Evolutionary conservation across 164 flowering plant genomes (phyloP).

Genomic region (Piper longum): DNA sequence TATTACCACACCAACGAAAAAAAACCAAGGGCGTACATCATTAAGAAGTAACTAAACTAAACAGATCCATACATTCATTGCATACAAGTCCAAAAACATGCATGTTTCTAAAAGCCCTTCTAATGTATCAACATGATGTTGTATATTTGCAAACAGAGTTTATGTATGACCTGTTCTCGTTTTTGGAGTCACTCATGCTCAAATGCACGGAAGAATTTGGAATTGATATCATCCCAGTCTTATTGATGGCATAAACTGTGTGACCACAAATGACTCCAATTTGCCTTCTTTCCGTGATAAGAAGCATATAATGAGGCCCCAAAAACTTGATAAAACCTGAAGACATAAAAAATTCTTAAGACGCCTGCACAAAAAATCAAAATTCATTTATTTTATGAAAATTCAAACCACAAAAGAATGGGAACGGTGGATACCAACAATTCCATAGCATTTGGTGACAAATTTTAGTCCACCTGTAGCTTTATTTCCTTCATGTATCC

Average conservation of each 20-base stretch:
- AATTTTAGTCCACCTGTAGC: conserved; percentile 80
- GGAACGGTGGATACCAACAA: conserved; percentile 40
- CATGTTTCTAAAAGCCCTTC: conserved; percentile 23
- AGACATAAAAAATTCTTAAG: conserved; percentile 6
- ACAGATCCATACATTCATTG: conserved; percentile 5
- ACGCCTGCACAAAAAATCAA: too few species aligned
- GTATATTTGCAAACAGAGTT: conserved; percentile 64
- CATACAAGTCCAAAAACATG: neutral
- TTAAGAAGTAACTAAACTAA: conserved; percentile 1
- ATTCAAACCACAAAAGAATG: conserved; percentile 4
- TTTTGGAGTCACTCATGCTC: conserved; percentile 63
- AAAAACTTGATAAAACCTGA: conserved; percentile 81
- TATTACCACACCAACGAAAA: neutral
- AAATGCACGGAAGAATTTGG: conserved; percentile 51
- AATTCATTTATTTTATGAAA: too few species aligned
- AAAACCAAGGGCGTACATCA: neutral
- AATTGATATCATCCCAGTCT: conserved; percentile 77
- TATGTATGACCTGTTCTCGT: conserved; percentile 98
- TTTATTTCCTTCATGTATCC: conserved; percentile 81
- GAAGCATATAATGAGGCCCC: conserved; percentile 94
- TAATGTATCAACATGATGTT: conserved; percentile 24
- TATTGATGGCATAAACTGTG: conserved; percentile 54
- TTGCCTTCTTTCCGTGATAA: conserved; percentile 87
- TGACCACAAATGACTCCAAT: conserved; percentile 87
- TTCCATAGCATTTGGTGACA: conserved; percentile 80